Conservation (phyloP, 495 filamentous ascomycete genomes). For the Aspergillus heteromorphus region DNA sequence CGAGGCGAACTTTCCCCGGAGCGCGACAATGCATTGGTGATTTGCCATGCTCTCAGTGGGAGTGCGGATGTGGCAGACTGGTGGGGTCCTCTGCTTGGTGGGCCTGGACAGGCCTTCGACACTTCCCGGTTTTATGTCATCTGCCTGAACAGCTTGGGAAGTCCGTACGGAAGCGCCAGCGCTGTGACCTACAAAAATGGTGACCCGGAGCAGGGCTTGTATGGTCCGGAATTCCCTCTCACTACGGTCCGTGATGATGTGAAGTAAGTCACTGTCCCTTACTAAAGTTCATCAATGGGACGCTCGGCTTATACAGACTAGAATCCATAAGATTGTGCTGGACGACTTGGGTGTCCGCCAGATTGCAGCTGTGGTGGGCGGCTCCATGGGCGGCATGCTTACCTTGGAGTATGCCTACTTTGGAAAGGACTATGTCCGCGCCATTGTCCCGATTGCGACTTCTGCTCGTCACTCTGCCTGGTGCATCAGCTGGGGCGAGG, state of each 20-base stretch:
- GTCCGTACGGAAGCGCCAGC: conserved; percentile 93
- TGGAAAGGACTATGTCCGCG: conserved; percentile 86
- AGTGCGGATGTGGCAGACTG: conserved; percentile 95
- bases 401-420: conserved; percentile 96
- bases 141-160: conserved; percentile 93
- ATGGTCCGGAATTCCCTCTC: conserved; percentile 93
- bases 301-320: conserved; percentile 32
- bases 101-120: conserved; percentile 87
- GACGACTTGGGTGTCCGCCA: conserved; percentile 84
- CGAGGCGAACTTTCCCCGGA: conserved; percentile 68
- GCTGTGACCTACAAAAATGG: conserved; percentile 86
- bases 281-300: not conserved
- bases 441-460: conserved; percentile 90
- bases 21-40: conserved; percentile 88
- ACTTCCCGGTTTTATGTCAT: conserved; percentile 87
- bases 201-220: conserved; percentile 64
- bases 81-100: conserved; percentile 94
- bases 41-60: conserved; percentile 94
- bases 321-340: conserved; percentile 84
- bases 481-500: conserved; percentile 98
- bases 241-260: conserved; percentile 96
- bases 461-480: conserved; percentile 95
- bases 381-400: conserved; percentile 98
- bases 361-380: conserved; percentile 85
- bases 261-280: conserved; percentile 53